Percentiles rank a stretch among this genome's conserved stretches.
phyloP scores from a whole-genome alignment of 2,329 filamentous ascomycete species.

The Botrytis medusae region DNA sequence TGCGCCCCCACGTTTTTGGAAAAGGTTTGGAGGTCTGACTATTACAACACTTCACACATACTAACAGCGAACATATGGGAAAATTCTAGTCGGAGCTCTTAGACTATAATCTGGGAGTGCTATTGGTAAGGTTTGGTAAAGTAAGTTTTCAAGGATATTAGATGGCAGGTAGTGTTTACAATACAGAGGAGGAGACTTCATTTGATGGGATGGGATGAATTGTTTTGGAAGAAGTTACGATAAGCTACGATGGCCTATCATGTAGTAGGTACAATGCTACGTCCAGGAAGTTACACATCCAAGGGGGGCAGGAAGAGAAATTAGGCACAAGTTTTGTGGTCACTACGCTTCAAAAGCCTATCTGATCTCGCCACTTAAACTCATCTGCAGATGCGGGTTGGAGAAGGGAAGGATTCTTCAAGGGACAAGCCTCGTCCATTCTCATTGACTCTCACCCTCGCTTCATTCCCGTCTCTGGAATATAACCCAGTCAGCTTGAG shows the following conservation, averaged over 20 bases:
- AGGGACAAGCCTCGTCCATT: not conserved
- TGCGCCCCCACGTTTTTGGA: not conserved
- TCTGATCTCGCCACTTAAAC: not conserved
- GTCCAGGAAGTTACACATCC: not conserved
- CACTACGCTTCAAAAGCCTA: not conserved
- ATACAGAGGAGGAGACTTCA: not conserved
- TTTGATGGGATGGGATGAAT: not conserved
- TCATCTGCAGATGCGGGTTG: conserved; percentile 11
- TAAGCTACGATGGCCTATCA: not conserved
- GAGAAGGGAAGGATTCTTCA: not conserved
- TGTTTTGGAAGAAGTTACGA: not conserved
- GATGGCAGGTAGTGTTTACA: not conserved
- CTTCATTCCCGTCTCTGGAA: not conserved
- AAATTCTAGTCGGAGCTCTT: not conserved
- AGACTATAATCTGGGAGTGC: not conserved
- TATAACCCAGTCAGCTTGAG: not conserved
- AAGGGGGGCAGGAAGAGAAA: not conserved
- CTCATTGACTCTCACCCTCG: not conserved
- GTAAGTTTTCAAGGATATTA: not conserved
- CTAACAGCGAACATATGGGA: not conserved
- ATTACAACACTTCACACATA: not conserved
- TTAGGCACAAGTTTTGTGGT: not conserved
- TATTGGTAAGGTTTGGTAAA: not conserved
- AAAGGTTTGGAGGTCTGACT: not conserved
- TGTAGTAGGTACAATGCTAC: not conserved